Base-by-base conservation (phyloP, 192 early-diverging fungal species). In the Coemansia sp. region DNA sequence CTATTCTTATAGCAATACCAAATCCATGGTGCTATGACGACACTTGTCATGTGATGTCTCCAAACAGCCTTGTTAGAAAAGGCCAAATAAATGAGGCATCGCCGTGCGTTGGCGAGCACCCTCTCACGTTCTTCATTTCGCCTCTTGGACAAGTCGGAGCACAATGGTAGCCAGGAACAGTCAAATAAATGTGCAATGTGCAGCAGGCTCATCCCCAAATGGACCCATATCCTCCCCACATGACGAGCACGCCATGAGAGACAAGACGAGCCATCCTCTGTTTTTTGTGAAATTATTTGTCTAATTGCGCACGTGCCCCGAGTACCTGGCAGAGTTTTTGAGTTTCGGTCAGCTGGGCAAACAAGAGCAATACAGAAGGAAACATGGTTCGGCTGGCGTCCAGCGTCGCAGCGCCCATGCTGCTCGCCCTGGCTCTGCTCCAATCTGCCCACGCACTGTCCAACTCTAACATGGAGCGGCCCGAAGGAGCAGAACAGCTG, bases 381-480 rank as follows among this genome's bases (percentile, higher is more conserved):
- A 49, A 19, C 17, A 19, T 49, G 17, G 17, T n/a, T n/a, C 48
- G 7, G 19, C 19, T 7, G 19, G 58, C 58, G 17, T 43, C 8
- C 58, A 14, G 17, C 23, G 8, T 24, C 10, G 58, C 58, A 43
- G 22, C 24, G 60, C 23, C 48, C 7, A 21, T 14, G 45, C 41
- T 61, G 45, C 47, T 52, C 14, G 11, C 19, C 5, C 10, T 62
- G 32, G 29, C 50, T n/a, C 48, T 49, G 48, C 7, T 21, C 19
- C n/a, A 17, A 21, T n/a, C 17, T 17, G 4, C 48, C 1, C 19
- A 12, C 50, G 35, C 72, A 2, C 65, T 79, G 15, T 71, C 77
- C 17, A 59, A 74, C 27, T 70, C 77, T 17, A 55, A 79, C 45
- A 70, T 74, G 68, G 47, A 47, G 27, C 69, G 59, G 2, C 72